Evolutionary conservation across 306 rosid species (phyloP).

Genomic region (Trifolium fragiferum): DNA sequence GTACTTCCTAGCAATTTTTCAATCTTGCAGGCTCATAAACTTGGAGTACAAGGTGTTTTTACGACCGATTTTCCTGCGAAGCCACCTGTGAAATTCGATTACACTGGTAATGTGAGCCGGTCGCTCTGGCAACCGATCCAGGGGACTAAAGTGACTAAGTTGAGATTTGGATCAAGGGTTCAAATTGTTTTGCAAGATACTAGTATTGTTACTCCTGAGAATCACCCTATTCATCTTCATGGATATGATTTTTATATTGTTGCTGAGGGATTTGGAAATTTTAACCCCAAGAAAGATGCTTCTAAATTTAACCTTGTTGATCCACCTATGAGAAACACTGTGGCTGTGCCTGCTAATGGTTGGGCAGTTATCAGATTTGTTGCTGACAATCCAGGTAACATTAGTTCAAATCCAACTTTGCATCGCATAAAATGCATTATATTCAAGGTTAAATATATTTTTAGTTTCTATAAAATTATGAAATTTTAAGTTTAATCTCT

Average conservation of each 20-base stretch:
- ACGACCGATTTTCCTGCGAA: conserved; percentile 78
- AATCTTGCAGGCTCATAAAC: conserved; percentile 74
- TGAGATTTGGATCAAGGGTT: conserved; percentile 76
- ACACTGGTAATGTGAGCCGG: conserved; percentile 85
- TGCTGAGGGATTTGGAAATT: conserved; percentile 91
- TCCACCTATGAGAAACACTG: conserved; percentile 90
- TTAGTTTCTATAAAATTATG: background rate
- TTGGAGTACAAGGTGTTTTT: conserved; percentile 65
- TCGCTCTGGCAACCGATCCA: conserved; percentile 74
- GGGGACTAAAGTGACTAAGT: conserved; percentile 67
- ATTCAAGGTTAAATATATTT: too few relatives aligned
- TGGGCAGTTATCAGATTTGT: conserved; percentile 95
- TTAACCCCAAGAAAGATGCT: conserved; percentile 64
- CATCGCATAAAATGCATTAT: background rate
- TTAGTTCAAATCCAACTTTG: conserved; percentile 14
- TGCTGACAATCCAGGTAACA: conserved; percentile 94
- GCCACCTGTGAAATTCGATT: conserved; percentile 73
- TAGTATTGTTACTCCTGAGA: conserved; percentile 74
- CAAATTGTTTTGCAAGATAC: conserved; percentile 90
- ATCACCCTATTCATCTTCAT: conserved; percentile 91
- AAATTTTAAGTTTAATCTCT: background rate
- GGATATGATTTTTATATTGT: conserved; percentile 87
- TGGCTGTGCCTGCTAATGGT: conserved; percentile 79
- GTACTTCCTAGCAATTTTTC: conserved; percentile 67
- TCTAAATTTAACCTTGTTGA: conserved; percentile 82